Percentiles rank a stretch among this genome's conserved stretches.
These are phyloP conservation scores for Anthracocystis walkeri DNA, from an alignment of 1,284 basidiomycete species.

Conservation along the genomic window DNA sequence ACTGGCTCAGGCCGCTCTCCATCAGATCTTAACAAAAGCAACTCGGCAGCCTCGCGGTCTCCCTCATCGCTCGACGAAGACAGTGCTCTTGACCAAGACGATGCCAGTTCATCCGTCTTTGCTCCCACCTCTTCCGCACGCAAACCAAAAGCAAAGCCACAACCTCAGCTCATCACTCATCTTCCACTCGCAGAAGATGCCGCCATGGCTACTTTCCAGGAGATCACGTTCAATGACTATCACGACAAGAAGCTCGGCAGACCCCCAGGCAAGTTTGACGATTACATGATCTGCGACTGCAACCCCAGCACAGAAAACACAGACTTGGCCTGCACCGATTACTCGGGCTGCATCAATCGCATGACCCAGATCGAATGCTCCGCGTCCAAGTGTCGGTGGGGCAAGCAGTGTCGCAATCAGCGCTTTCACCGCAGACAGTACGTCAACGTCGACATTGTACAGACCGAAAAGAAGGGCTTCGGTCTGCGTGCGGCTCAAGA, in stretches of 20 bases:
- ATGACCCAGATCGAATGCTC: slow-evolving; percentile 97
- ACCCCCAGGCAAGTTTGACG: slow-evolving; percentile 85
- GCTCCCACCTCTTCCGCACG: slow-evolving; percentile 25
- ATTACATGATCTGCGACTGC: slow-evolving; percentile 65
- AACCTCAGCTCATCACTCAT: slow-evolving; percentile 55
- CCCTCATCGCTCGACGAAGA: slow-evolving; percentile 26
- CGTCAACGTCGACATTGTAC: slow-evolving; percentile 87
- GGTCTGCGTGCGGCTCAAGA: slow-evolving; percentile 83
- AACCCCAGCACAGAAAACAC: slow-evolving; percentile 38
- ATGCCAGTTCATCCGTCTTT: slow-evolving; percentile 15
- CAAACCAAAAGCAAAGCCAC: slow-evolving; percentile 26
- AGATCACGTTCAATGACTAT: slow-evolving; percentile 84
- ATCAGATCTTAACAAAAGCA: slow-evolving; percentile 8
- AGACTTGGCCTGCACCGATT: slow-evolving; percentile 80
- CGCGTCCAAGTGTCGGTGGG: slow-evolving; percentile 85
- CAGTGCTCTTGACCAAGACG: slow-evolving; percentile 16
- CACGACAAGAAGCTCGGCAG: slow-evolving; percentile 87
- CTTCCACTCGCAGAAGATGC: slow-evolving; percentile 58
- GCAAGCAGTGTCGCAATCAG: slow-evolving; percentile 88
- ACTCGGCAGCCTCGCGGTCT: slow-evolving; percentile 9
- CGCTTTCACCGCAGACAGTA: slow-evolving; percentile 85
- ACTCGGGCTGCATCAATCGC: slow-evolving; percentile 95
- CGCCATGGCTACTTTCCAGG: slow-evolving; percentile 80
- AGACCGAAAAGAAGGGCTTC: slow-evolving; percentile 95
- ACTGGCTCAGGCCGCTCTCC: slow-evolving; percentile 6